Conservation (phyloP, 352 stramenopile genomes). For the Aphanomyces euteiches region DNA sequence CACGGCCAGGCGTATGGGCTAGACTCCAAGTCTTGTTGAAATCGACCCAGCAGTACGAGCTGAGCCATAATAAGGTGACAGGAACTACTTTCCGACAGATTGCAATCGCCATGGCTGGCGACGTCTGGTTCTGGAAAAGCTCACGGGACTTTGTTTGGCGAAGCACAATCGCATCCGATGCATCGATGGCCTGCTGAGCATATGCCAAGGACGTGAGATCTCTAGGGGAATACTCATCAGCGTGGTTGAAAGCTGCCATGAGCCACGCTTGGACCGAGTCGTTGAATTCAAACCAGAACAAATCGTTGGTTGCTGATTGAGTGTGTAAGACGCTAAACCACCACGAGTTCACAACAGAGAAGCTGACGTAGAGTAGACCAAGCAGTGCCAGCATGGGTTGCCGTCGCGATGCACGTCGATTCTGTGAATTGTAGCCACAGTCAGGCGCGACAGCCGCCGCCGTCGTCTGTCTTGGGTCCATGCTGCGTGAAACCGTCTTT, state of each 20-base stretch:
- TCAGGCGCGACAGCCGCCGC: too few relatives aligned
- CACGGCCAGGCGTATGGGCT: background rate
- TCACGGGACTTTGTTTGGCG: background rate
- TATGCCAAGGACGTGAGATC: background rate
- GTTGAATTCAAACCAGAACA: slow-evolving; percentile 18
- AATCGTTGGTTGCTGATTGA: slow-evolving; percentile 15
- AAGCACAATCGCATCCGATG: background rate
- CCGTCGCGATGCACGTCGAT: background rate
- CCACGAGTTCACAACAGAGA: background rate
- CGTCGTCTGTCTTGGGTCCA: too few relatives aligned
- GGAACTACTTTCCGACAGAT: background rate
- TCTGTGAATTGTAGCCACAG: too few relatives aligned
- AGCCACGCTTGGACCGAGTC: background rate
- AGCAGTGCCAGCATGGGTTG: background rate
- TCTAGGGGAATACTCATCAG: too few relatives aligned
- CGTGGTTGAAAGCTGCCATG: slow-evolving; percentile 7
- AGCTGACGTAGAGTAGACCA: background rate
- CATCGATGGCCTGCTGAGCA: background rate
- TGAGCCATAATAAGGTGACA: background rate
- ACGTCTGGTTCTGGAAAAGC: background rate
- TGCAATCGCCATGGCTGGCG: background rate
- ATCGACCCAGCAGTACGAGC: slow-evolving; percentile 25
- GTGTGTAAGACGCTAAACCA: background rate
- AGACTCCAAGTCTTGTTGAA: slow-evolving; percentile 1
- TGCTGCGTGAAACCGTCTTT: too few relatives aligned